Percentiles rank a stretch among this genome's conserved stretches.
Conservation (phyloP, 148 eudicot species). For the Silene conica region DNA sequence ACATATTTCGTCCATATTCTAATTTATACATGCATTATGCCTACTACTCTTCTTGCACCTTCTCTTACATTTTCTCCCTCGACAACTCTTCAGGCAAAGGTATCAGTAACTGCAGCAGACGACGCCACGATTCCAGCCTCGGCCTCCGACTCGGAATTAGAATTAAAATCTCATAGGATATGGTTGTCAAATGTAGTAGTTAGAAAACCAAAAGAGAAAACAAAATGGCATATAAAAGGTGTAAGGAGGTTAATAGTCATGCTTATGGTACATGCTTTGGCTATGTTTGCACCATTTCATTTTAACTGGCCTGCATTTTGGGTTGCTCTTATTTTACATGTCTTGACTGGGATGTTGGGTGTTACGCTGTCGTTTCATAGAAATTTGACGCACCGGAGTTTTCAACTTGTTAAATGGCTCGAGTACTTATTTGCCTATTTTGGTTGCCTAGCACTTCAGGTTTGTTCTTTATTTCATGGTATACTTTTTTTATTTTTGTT, state of each 20-base stretch:
- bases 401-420: slow-evolving; percentile 72
- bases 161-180: slow-evolving; percentile 29
- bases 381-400: not conserved
- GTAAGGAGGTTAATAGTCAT: slow-evolving; percentile 34
- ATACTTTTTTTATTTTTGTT: too few relatives aligned
- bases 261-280: slow-evolving; percentile 43
- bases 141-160: slow-evolving; percentile 18
- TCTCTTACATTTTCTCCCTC: too few relatives aligned
- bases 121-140: slow-evolving; percentile 9
- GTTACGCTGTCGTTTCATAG: slow-evolving; percentile 29
- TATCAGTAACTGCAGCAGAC: too few relatives aligned
- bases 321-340: slow-evolving; percentile 46
- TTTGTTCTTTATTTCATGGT: slow-evolving; percentile 2
- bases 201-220: slow-evolving; percentile 35
- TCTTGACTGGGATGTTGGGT: slow-evolving; percentile 58
- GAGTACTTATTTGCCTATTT: slow-evolving; percentile 82
- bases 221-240: slow-evolving; percentile 55
- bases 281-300: slow-evolving; percentile 53
- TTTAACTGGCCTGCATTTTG: slow-evolving; percentile 62
- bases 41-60: too few relatives aligned
- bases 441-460: slow-evolving; percentile 76
- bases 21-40: too few relatives aligned
- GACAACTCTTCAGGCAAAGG: not conserved
- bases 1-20: too few relatives aligned
- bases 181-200: slow-evolving; percentile 52